Base-by-base conservation (phyloP, 2,329 filamentous ascomycete genomes). In the Emmonsia crescens region DNA sequence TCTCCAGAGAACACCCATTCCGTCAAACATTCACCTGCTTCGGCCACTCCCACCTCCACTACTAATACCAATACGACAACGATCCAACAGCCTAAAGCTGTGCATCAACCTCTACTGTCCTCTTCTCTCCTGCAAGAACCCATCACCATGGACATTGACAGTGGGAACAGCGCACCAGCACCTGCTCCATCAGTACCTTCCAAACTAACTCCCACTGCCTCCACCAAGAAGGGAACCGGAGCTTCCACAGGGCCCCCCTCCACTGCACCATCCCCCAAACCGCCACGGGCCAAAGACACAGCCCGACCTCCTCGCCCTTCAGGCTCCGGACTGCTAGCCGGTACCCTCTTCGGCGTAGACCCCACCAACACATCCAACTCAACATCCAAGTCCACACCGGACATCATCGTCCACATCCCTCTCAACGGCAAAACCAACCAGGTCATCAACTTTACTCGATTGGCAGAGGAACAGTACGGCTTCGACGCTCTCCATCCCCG, bases 401-500 rank as follows among this genome's bases (percentile, higher is more conserved):
- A 85, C 4, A 96, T 99, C 65, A 83, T 95, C 60, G 82, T 99
- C 21, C 86, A 89, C 61, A 87, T 99, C 62, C 85, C 89, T 0
- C 82, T 99, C 46, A 84, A 87, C 62, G 89, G 91, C 48, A 86
- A 89, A 68, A 88, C 85, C 42, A 96, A 96, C 73, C 91, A 93
- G 67, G 93, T 95, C 64, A 85, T 99, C 76, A 97, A 97, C 74
- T 96, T 97, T 66, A 92, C 93, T 70, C 89, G 91, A 52, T 82
- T 97, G 75, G 94, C 95, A 12, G 91, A 96, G 75, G 91, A 95
- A 65, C 89, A 88, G 64, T 97, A 96, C 73, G 94, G 94, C 29
- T 96, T 93, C 81, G 91, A 95, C 64, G 94, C 93, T 0, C 81
- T 97, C 42, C 92, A 97, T 72, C 94, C 94, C 36, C 88, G 92